A percentile compares a stretch with the other conserved stretches of the same genome.
Conservation (phyloP, 2,329 filamentous ascomycete genomes). For the Neopestalotiopsis sp. region DNA sequence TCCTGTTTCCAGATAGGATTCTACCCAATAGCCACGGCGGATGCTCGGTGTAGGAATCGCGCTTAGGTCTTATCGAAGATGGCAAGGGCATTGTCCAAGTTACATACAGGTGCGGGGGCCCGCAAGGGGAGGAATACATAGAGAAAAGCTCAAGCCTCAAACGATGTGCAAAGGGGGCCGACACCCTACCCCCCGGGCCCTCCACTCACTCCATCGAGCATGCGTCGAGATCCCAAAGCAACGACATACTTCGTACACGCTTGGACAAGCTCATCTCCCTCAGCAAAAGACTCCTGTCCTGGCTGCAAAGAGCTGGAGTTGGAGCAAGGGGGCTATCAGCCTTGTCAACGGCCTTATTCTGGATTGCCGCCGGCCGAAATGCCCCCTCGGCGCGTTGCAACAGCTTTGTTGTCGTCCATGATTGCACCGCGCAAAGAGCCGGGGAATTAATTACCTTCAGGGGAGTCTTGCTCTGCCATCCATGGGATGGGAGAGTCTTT, state of each 20-base stretch:
- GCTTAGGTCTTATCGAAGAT: neutral
- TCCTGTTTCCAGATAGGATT: neutral
- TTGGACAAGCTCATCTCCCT: conserved; percentile 8
- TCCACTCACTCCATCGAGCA: neutral
- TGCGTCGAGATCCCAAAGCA: neutral
- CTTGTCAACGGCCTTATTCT: neutral
- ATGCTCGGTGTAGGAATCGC: neutral
- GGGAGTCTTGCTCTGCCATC: neutral
- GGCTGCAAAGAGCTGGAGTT: neutral
- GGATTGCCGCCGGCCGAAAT: neutral
- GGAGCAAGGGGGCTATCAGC: neutral
- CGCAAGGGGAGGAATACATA: neutral
- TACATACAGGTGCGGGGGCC: neutral
- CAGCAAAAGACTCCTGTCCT: neutral
- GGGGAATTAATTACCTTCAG: neutral
- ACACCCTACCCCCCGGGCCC: neutral
- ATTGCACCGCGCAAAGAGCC: neutral
- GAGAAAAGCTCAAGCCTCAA: neutral
- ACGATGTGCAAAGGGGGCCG: neutral
- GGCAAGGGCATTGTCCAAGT: neutral
- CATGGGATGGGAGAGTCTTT: no score
- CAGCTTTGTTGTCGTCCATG: neutral
- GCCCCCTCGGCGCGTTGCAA: neutral
- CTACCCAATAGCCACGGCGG: neutral
- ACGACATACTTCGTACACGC: neutral